Base-by-base conservation (phyloP, 257 asterid genomes). In the Scutellaria barbata region DNA sequence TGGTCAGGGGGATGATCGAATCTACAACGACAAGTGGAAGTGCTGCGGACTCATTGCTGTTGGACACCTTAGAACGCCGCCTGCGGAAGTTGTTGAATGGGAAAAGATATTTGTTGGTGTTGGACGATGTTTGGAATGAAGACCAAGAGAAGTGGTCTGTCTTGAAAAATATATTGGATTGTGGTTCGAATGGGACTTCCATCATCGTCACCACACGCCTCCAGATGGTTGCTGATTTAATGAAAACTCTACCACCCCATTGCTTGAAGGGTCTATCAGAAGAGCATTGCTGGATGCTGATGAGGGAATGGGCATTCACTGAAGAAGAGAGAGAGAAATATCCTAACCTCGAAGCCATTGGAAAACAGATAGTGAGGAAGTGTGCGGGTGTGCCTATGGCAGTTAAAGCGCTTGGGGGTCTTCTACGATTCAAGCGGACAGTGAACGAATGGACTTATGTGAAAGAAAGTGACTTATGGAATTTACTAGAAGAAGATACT, bases 191-290 rank as follows among this genome's bases (percentile, higher is more conserved):
- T 8, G 83, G 81, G 0, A 37, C 80, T 22, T 66, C 56, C 0
- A 8, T 83, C 46, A 40, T 83, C 10, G 47, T 69, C 7, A 80
- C 87, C 71, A 78, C 82, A 13, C 80, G 81, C 37, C 52, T 41
- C 3, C 52, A 58, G 54, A 54, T 30, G 35, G 35, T 30, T 30
- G 35, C 35, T 30, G 5, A 30, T 25, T 47, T 73, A 1, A 75
- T 80, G 77, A 40, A 52, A 59, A 71, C 82, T 0, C 56, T 77
- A 53, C 76, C 74, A 22, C 5, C 69, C 11, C 65, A 72, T 12
- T 5, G 10, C 17, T 64, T 74, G 30, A 53, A 47, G 35, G 25
- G 35, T 2, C 35, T 30, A 30, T 30, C 5, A 30, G 5, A 30
- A 25, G 68, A 68, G 1, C 20, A 67, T 63, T 74, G 85, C 61